Percentiles rank a stretch among this genome's conserved stretches.
Conservation (phyloP, 2,329 filamentous ascomycete species). For the Scytalidium sp. region DNA sequence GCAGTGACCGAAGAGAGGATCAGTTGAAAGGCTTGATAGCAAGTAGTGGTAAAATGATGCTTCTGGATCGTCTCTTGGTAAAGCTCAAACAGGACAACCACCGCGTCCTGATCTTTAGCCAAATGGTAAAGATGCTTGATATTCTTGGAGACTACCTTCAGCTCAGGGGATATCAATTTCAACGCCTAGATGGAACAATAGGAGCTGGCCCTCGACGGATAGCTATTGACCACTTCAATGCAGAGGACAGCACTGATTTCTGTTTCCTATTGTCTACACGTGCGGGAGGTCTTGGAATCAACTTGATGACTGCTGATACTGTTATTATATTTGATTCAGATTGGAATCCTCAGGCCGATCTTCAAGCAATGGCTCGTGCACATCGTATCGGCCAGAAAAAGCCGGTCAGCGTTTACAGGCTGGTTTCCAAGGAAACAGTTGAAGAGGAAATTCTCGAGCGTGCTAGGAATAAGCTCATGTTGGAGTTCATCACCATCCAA, state of each 20-base stretch:
- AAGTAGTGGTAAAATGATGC: conserved; percentile 99
- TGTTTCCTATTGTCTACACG: conserved; percentile 94
- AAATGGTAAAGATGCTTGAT: conserved; percentile 99
- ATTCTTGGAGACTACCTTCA: conserved; percentile 93
- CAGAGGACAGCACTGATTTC: conserved; percentile 93
- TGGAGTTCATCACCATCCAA: conserved; percentile 97
- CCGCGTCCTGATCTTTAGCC: conserved; percentile 95
- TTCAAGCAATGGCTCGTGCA: conserved; percentile 97
- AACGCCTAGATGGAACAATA: conserved; percentile 93
- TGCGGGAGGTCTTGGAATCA: conserved; percentile 96
- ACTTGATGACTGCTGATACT: conserved; percentile 97
- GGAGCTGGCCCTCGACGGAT: conserved; percentile 82
- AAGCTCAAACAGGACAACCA: conserved; percentile 94
- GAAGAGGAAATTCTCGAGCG: conserved; percentile 97
- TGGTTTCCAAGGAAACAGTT: conserved; percentile 97
- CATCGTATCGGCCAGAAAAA: conserved; percentile 97
- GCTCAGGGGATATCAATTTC: conserved; percentile 90
- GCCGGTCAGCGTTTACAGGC: conserved; percentile 91
- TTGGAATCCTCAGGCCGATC: conserved; percentile 97
- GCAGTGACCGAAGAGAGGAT: conserved; percentile 80
- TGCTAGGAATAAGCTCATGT: conserved; percentile 92
- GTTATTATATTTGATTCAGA: conserved; percentile 98
- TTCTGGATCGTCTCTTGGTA: conserved; percentile 89
- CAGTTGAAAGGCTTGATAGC: conserved; percentile 90
- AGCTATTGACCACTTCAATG: conserved; percentile 98